A percentile compares a stretch with the other conserved stretches of the same genome.
Conservation (phyloP, 345 rosid genomes). For the Sonneratia alba region DNA sequence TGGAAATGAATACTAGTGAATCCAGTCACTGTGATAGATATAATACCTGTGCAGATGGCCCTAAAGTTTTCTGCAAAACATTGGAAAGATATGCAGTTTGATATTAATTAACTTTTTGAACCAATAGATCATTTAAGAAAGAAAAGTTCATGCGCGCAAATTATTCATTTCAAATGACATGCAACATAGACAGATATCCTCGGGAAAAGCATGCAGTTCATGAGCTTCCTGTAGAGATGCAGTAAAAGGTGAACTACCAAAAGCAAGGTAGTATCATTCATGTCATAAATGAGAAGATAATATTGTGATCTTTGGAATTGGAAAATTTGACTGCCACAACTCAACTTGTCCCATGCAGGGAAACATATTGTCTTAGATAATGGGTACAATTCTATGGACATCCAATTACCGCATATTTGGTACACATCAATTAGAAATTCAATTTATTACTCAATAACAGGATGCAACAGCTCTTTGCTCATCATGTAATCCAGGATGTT, state of each 20-base stretch:
- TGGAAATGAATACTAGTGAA: neutral
- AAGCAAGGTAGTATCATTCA: neutral
- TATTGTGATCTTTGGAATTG: neutral
- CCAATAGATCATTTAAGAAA: neutral
- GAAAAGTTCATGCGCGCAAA: neutral
- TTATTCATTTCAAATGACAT: neutral
- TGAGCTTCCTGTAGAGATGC: neutral
- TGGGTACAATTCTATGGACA: neutral
- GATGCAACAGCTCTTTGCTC: neutral
- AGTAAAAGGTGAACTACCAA: neutral
- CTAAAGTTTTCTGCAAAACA: slow-evolving; percentile 83
- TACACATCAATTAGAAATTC: neutral
- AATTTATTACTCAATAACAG: neutral
- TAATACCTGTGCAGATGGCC: slow-evolving; percentile 88
- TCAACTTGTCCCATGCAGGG: neutral
- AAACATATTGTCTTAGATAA: neutral
- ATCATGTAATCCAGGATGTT: neutral
- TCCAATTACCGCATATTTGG: neutral
- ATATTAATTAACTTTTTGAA: neutral
- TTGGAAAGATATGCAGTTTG: neutral
- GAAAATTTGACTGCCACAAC: neutral
- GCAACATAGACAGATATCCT: neutral
- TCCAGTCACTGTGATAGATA: neutral
- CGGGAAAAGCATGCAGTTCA: neutral
- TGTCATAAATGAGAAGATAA: neutral